Evolutionary conservation across 2,329 filamentous ascomycete species (phyloP), one percentile per base, ranked within the genome.

Genomic region (Neoscytalidium dimidiatum): DNA sequence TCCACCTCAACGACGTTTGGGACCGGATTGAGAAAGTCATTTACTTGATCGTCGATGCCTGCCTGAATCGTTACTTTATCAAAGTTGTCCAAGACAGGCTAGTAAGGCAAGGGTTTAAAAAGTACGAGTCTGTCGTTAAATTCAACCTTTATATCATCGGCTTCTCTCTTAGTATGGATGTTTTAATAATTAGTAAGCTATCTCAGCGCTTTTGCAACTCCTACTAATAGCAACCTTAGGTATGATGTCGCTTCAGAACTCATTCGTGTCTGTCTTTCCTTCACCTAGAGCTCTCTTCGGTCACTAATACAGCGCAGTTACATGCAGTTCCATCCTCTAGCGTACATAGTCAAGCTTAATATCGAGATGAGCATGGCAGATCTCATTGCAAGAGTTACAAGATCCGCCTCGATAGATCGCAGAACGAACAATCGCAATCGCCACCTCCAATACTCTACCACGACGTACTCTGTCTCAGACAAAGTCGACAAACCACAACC

Each of bases 341-440:
- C 74, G 5, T 80, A 80, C 69, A 78, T 79, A 56, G 76, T 80
- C 51, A 80, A 77, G 66, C 75, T 80, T 62, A 79, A 81, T 67
- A 80, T 80, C 64, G 79, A 81, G 70, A 78, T 80, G 77, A 74
- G 73, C 66, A 80, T 81, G 78, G 77, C 79, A 3, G 74, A 75
- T 1, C 73, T 81, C 8, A 78, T 81, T 62, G 46, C 46, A 9
- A 46, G 43, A 46, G 43, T 46, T 19, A 46, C 43, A 6, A 6
- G 43, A 46, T 46, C 43, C 21, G 26, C 23, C 5, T 51, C 48
- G 13, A 51, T 51, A n/a, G 48, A 51, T 8, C 48, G 48, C 6
- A 51, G 48, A 31, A n/a, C 21, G 8, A 51, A 51, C 48, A 51
- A 51, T 17, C 48, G 23, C 48, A 51, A 26, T 17, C 48, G 48